Base-by-base conservation (phyloP, 2,329 filamentous ascomycete genomes). In the Colletotrichum plurivorum region DNA sequence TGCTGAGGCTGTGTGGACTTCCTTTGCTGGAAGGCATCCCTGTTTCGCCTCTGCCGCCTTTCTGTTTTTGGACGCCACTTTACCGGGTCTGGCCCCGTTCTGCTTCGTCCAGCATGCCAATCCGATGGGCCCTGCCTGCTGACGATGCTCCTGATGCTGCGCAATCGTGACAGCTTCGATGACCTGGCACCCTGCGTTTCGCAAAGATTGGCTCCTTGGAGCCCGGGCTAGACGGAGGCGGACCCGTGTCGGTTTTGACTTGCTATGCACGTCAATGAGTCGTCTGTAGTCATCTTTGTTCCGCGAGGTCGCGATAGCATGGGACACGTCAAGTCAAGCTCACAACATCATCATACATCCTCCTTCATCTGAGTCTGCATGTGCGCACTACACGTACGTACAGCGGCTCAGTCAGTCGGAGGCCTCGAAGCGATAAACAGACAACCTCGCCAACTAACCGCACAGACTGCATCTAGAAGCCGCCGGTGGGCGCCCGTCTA, bases 21-120 rank as follows among this genome's bases (percentile, higher is more conserved):
- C 54, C 43, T 51, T 45, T 36, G 49, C 55, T 36, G 61, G 20
- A 31, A n/a, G 31, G 25, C 36, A 61, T 49, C 67, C 67, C 66
- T 69, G 67, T 67, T 57, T 69, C 25, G 67, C 61, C 45, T 16
- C 59, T 48, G 15, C 55, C 62, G 62, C 67, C 51, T 51, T 66
- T 52, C 67, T 52, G 43, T 22, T 69, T 69, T 61, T 51, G 67
- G 67, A 55, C 36, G 16, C 52, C 36, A 39, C 51, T 36, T 55
- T 45, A 55, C 67, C 45, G 51, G 43, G 31, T 56, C 39, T 60
- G 56, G 51, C 56, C 43, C 49, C 55, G 61, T 15, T 46, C 25
- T n/a, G 48, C 51, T 56, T 20, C 16, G 20, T 27, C 18, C 49
- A 45, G 22, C 41, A 27, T 59, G 66, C 66, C 55, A 66, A 55